Base-by-base conservation (phyloP, 2,329 filamentous ascomycete species). In the Mollisiaceae sp. region DNA sequence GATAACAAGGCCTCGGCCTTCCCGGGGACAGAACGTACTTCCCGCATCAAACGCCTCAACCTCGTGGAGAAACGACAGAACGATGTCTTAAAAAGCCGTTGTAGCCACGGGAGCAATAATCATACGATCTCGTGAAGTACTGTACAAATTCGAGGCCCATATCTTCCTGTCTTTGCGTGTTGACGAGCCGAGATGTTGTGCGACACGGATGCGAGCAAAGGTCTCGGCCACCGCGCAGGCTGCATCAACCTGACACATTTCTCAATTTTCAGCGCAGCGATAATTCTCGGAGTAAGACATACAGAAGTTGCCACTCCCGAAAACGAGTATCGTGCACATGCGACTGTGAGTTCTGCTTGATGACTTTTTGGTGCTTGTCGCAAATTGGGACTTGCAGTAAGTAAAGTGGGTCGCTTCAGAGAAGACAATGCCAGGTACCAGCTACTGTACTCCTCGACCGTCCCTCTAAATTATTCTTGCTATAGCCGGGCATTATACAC, bases 51-150 rank as follows among this genome's bases (percentile, higher is more conserved):
- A 18, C 22, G 50, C 50, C 27, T 52, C 22, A 54, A 54, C 22
- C 24, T 54, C 50, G 50, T 54, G 50, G 50, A 35, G 18, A 12
- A 54, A 54, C 9, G 50, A 54, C 50, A 54, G 22, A 52, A 52
- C 9, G 32, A 20, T 32, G 32, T 35, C 35, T 6, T 39, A 36
- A 55, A 57, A 18, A 20, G 18, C 14, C 32, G 55, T 57, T 57
- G 20, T 18, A 38, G 55, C 55, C 55, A 57, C 55, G 9, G 24
- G 8, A 22, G 35, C 39, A 18, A 57, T 57, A 39, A 57, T 57
- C 55, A 57, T 57, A 57, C 32, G 55, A 57, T 24, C 20, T 38
- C 20, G 8, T 15, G 36, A 57, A 55, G 35, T 18, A 55, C 18
- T 36, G 35, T 18, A 55, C 18, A 22, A 20, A 35, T 55, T 24